Conservation (phyloP, 1,284 basidiomycete species). For the Coniferiporia weirii region DNA sequence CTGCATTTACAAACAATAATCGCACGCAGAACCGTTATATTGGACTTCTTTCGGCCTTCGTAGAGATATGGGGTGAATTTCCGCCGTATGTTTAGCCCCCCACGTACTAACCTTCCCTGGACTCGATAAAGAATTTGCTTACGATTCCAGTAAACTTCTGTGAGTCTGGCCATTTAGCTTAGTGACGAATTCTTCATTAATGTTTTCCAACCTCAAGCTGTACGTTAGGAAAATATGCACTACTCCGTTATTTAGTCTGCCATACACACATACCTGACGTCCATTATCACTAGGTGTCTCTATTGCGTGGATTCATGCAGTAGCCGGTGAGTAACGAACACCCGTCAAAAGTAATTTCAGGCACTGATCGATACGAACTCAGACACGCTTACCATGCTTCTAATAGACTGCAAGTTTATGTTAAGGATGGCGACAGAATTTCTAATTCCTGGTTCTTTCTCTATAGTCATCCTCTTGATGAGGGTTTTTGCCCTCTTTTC, state of each 20-base stretch:
- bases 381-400: not conserved
- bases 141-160: not conserved
- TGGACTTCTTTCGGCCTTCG: not conserved
- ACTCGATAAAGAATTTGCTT: too few species aligned
- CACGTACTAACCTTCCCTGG: not conserved
- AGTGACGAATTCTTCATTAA: not conserved
- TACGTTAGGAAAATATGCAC: too few species aligned
- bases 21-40: conserved; percentile 4
- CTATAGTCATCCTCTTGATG: conserved; percentile 6
- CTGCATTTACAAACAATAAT: too few species aligned
- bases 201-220: not conserved
- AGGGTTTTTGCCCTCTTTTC: conserved; percentile 3
- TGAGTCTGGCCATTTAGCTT: not conserved
- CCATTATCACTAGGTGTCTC: conserved; percentile 1
- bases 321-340: not conserved
- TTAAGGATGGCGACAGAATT: too few species aligned
- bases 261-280: not conserved
- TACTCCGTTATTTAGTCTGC: too few species aligned
- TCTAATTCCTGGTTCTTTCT: not conserved
- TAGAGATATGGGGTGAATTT: not conserved
- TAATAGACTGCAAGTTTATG: conserved; percentile 5
- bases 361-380: too few species aligned
- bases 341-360: too few species aligned
- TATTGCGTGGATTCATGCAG: conserved; percentile 1
- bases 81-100: not conserved